Conservation (phyloP, 768 basidiomycete genomes). For the Suillus sp. region DNA sequence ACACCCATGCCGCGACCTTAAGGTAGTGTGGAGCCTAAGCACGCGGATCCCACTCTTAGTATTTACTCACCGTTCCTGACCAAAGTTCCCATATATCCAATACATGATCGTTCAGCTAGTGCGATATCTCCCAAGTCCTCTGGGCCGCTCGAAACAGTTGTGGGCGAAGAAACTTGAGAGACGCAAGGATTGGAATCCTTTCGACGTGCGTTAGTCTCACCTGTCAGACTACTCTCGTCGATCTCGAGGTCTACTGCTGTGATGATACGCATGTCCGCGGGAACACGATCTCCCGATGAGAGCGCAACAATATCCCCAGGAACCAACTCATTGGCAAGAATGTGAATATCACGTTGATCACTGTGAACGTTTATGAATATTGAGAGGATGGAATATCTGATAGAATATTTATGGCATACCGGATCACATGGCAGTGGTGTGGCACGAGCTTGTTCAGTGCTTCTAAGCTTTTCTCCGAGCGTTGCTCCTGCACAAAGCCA, state of each 20-base stretch:
- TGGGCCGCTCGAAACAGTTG: constrained; percentile 12
- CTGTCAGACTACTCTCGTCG: constrained; percentile 94
- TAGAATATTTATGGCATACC: constrained; percentile 36
- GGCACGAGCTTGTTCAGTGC: constrained; percentile 96
- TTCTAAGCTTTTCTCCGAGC: constrained; percentile 93
- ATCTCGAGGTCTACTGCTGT: constrained; percentile 87
- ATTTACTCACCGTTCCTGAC: constrained; percentile 74
- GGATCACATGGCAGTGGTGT: constrained; percentile 91
- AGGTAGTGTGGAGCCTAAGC: not conserved
- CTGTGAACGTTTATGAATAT: constrained; percentile 16
- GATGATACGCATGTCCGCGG: constrained; percentile 87
- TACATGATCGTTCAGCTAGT: constrained; percentile 82
- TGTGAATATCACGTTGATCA: constrained; percentile 63
- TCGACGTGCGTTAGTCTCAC: constrained; percentile 81
- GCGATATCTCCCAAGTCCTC: constrained; percentile 40
- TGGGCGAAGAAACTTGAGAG: constrained; percentile 37
- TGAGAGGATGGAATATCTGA: not conserved
- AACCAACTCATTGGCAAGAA: constrained; percentile 96
- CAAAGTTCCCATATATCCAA: constrained; percentile 95
- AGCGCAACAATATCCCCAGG: constrained; percentile 93
- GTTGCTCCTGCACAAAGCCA: constrained; percentile 93
- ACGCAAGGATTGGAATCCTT: constrained; percentile 64
- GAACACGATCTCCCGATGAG: constrained; percentile 89
- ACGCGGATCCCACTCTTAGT: not conserved
- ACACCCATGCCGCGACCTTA: constrained; percentile 81